Base-by-base conservation (phyloP, 306 rosid genomes). In the Fagus crenata region DNA sequence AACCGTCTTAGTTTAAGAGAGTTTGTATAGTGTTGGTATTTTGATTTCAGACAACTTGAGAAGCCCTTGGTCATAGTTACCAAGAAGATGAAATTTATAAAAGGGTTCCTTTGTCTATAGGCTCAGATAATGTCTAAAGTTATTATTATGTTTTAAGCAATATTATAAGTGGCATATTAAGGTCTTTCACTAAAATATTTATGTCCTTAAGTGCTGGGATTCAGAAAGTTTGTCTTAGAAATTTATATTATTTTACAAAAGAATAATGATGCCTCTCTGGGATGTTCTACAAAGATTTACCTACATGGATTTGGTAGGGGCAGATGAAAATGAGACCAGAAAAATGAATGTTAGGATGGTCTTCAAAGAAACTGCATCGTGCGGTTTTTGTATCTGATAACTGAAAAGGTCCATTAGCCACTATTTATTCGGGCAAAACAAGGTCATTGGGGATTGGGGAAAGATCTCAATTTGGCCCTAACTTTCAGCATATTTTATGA, bases 31-130 rank as follows among this genome's bases (percentile, higher is more conserved):
- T 46, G 14, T 46, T 22, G 35, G 12, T 58, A 2, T 2, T 36
- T 58, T 28, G 33, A 9, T 58, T 22, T 28, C 35, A 56, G 14
- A 56, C 64, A 7, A 58, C 64, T 7, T 58, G 64, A 31, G 17
- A 58, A 22, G 64, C 36, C 64, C 12, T 22, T 28, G 31, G 35
- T 28, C 64, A 3, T 28, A 58, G 35, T 11, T 58, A 58, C 33
- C 11, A 7, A 28, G 35, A 58, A 28, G 64, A 58, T 58, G 4
- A 58, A 58, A 58, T 58, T 8, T 58, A 7, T 18, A 2, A 2
- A 56, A 56, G 13, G 64, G 64, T 56, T 56, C 64, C 42, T 61
- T 61, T 56, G 35, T 61, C 18, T 61, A 61, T 28, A 61, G 68
- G 14, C 51, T 9, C 14, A 22, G 28, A 22, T 46, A 46, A 46